A percentile compares a stretch with the other conserved stretches of the same genome.
phyloP scores from a whole-genome alignment of 176 grass and related monocot species.

The Bonia amplexicaulis region DNA sequence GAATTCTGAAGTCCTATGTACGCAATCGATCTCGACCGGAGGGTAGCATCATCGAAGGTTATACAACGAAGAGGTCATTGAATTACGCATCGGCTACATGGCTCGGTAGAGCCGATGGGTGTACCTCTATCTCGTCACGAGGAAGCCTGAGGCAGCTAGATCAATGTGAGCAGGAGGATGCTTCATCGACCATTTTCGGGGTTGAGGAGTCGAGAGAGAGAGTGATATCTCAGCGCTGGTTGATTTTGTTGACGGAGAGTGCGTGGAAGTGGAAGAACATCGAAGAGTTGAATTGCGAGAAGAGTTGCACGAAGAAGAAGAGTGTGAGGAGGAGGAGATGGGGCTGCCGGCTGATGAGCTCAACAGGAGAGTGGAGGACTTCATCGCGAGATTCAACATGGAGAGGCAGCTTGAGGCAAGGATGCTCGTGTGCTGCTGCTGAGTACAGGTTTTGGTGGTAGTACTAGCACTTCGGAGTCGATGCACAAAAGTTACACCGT shows the following conservation, averaged over 20 bases:
- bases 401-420: slow-evolving; percentile 67
- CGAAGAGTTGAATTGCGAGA: neutral
- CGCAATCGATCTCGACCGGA: no score
- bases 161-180: neutral
- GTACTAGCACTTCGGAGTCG: neutral
- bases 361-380: slow-evolving; percentile 73
- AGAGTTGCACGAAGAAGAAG: neutral
- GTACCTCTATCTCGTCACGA: no score
- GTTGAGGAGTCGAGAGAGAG: neutral
- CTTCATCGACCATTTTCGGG: neutral
- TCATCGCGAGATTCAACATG: slow-evolving; percentile 81
- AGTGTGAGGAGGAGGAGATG: neutral
- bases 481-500: no score
- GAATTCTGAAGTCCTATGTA: no score
- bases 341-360: slow-evolving; percentile 39
- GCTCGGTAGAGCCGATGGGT: no score
- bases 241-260: neutral
- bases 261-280: neutral
- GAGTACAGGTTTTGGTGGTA: neutral
- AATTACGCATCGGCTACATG: no score
- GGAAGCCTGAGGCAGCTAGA: neutral
- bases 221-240: neutral
- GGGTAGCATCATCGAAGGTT: no score
- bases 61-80: no score
- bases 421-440: slow-evolving; percentile 32